These are phyloP conservation scores for Alternaria consortialis DNA, from an alignment of 2,329 filamentous ascomycete genomes.

Conservation along the genomic window DNA sequence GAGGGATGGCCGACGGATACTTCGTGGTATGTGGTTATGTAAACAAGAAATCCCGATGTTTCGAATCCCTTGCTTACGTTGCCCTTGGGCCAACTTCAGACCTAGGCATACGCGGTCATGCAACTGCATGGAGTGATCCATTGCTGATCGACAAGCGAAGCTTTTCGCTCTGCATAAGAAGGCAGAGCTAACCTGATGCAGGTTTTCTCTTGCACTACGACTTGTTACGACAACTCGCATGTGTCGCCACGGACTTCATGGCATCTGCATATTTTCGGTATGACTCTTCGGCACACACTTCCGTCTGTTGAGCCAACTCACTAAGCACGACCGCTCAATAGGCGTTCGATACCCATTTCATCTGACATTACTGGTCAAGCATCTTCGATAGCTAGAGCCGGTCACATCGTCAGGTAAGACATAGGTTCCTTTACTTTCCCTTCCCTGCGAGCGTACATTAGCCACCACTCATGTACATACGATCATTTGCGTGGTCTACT, in stretches of 20 bases:
- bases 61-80: conserved; percentile 34
- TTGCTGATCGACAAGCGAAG: conserved; percentile 2
- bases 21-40: conserved; percentile 16
- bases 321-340: conserved; percentile 36
- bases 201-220: background rate
- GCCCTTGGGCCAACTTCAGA: conserved; percentile 21
- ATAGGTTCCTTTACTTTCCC: background rate
- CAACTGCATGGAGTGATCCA: conserved; percentile 6
- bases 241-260: conserved; percentile 28
- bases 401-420: conserved; percentile 17
- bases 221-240: background rate
- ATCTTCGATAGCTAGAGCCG: background rate
- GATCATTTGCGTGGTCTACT: background rate
- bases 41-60: background rate
- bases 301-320: conserved; percentile 17
- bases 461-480: background rate
- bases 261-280: conserved; percentile 35
- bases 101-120: conserved; percentile 16
- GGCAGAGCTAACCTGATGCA: conserved; percentile 18
- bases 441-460: conserved; percentile 4
- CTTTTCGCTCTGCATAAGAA: background rate
- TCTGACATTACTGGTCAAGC: conserved; percentile 6
- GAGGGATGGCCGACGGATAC: background rate
- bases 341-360: conserved; percentile 40
- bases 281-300: conserved; percentile 24